Evolutionary conservation across 768 basidiomycete species (phyloP).

Genomic region (Termitomyces sp.): DNA sequence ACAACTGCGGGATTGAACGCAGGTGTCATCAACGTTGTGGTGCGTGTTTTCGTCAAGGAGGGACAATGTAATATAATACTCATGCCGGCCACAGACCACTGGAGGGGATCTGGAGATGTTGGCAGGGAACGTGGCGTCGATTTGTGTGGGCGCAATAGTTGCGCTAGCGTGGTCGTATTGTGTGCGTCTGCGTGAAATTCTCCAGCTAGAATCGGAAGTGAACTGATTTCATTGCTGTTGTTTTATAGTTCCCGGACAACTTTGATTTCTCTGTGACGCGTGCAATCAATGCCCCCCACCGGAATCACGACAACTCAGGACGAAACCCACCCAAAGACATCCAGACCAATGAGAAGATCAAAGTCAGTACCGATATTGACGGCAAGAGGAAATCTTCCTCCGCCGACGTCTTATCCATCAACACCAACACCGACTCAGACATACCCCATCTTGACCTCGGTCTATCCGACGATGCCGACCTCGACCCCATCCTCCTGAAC

Average conservation of each 20-base stretch:
- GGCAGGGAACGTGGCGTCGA: constrained; percentile 81
- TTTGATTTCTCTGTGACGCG: constrained; percentile 81
- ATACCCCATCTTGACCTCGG: constrained; percentile 5
- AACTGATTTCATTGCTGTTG: neutral
- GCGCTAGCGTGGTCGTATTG: constrained; percentile 59
- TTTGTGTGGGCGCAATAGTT: constrained; percentile 76
- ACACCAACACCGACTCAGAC: neutral
- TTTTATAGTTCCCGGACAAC: constrained; percentile 48
- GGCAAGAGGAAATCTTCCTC: neutral
- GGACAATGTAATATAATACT: too few relatives aligned
- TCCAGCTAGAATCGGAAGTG: constrained; percentile 31
- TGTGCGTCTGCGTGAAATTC: constrained; percentile 30
- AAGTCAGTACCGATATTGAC: neutral
- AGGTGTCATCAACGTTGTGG: constrained; percentile 65
- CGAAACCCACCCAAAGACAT: neutral
- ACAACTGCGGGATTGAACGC: constrained; percentile 67
- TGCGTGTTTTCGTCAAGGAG: constrained; percentile 22
- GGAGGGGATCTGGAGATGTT: constrained; percentile 67
- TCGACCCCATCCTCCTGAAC: constrained; percentile 57
- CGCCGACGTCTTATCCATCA: neutral
- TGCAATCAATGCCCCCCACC: constrained; percentile 49
- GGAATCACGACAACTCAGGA: neutral
- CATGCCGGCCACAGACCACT: constrained; percentile 28
- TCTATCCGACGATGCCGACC: constrained; percentile 41
- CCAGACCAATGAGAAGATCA: neutral